Conservation (phyloP, 331 rosid species). For the Cydonia oblonga region DNA sequence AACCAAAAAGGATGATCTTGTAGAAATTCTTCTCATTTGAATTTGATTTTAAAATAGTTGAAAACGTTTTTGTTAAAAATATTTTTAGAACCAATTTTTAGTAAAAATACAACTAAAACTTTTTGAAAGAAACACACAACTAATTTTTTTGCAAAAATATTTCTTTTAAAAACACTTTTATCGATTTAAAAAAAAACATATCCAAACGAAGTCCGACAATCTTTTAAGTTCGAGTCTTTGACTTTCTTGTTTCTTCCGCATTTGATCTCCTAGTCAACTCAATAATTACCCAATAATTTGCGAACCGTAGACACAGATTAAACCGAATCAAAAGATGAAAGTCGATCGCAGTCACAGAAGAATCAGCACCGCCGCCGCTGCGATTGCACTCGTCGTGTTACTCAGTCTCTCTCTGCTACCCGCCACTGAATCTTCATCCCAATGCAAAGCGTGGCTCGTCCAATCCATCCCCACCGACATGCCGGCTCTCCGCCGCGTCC, state of each 20-base stretch:
- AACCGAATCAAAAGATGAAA: neutral
- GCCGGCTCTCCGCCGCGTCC: constrained; percentile 56
- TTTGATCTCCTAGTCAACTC: neutral
- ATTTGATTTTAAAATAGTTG: too few species aligned
- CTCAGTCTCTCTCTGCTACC: constrained; percentile 19
- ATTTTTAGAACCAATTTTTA: too few species aligned
- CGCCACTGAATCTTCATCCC: constrained; percentile 14
- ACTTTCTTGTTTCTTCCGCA: neutral
- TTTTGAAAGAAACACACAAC: too few species aligned
- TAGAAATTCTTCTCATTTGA: too few species aligned
- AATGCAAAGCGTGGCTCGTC: constrained; percentile 86
- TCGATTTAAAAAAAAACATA: too few species aligned
- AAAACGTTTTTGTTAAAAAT: too few species aligned
- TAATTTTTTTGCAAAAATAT: too few species aligned
- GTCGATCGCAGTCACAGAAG: neutral
- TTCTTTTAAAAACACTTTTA: too few species aligned
- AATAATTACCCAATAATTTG: neutral
- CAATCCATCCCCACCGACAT: constrained; percentile 88
- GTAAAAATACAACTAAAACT: too few species aligned
- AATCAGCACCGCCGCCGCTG: neutral
- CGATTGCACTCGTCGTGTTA: constrained; percentile 9
- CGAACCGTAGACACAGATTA: neutral
- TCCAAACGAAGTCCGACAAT: too few species aligned
- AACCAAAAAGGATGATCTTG: neutral
- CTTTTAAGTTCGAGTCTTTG: neutral